Percentiles rank a stretch among this genome's conserved stretches.
Conservation (phyloP, 75 land plant genomes). For the Adiantum capillusveneris region DNA sequence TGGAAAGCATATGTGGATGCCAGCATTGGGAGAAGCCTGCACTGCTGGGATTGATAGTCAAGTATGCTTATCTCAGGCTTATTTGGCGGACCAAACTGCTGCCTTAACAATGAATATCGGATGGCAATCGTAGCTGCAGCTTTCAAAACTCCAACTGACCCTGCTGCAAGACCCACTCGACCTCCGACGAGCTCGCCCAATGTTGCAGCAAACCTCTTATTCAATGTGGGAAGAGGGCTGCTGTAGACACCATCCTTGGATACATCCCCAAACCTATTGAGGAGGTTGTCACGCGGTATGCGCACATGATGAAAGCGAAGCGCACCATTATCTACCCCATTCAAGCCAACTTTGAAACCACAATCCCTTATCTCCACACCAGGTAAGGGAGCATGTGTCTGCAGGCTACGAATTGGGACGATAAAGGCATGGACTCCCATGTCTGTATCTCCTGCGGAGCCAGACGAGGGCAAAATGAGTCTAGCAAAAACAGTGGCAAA, state of each 20-base stretch:
- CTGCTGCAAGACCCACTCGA: slow-evolving; percentile 84
- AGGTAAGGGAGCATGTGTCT: slow-evolving; percentile 69
- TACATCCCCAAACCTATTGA: slow-evolving; percentile 95
- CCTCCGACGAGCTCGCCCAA: slow-evolving; percentile 97
- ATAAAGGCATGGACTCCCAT: slow-evolving; percentile 99
- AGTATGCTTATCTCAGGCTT: slow-evolving; percentile 79
- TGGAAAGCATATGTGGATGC: slow-evolving; percentile 95
- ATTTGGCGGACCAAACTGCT: slow-evolving; percentile 97
- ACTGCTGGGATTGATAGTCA: slow-evolving; percentile 97
- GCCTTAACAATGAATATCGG: slow-evolving; percentile 79
- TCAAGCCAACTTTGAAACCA: slow-evolving; percentile 89
- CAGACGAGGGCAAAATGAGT: slow-evolving; percentile 56
- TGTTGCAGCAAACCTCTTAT: slow-evolving; percentile 95
- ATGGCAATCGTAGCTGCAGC: slow-evolving; percentile 71
- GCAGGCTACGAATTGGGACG: slow-evolving; percentile 80
- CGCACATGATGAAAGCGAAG: slow-evolving; percentile 68
- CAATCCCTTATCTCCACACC: slow-evolving; percentile 94
- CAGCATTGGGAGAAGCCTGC: slow-evolving; percentile 93
- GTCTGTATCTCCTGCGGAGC: slow-evolving; percentile 35
- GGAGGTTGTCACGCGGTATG: slow-evolving; percentile 85
- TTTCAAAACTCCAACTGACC: slow-evolving; percentile 84
- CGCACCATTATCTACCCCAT: slow-evolving; percentile 98
- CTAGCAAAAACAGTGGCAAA: slow-evolving; percentile 95
- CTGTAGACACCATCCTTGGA: slow-evolving; percentile 88
- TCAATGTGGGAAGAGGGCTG: slow-evolving; percentile 68